A percentile compares a stretch with the other conserved stretches of the same genome.
Evolutionary conservation across 2,329 filamentous ascomycete species (phyloP).

Genomic region (Alternaria rosae): DNA sequence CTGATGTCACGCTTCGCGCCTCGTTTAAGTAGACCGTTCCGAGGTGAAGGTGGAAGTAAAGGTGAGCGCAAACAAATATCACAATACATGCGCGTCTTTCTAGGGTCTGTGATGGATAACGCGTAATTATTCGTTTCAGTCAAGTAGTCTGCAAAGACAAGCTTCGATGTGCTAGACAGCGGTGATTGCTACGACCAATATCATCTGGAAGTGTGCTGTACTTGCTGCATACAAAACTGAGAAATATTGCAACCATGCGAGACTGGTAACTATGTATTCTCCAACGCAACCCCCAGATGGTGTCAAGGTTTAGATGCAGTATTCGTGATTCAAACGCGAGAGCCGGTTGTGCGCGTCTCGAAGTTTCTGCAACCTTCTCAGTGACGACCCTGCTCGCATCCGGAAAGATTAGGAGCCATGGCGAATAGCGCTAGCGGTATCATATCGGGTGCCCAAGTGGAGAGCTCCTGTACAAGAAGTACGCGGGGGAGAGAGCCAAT

Average conservation of each 20-base stretch:
- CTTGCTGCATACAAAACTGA: not conserved
- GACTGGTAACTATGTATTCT: not conserved
- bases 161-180: not conserved
- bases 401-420: conserved; percentile 26
- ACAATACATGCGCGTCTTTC: not conserved
- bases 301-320: not conserved
- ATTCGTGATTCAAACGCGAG: conserved; percentile 31
- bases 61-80: not conserved
- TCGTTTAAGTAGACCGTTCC: not conserved
- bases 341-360: conserved; percentile 33
- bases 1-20: not conserved
- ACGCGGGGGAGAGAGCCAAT: not conserved
- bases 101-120: too few relatives aligned
- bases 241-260: not conserved
- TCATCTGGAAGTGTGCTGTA: not conserved
- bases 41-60: not conserved
- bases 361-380: conserved; percentile 36
- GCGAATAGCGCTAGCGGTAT: conserved; percentile 36
- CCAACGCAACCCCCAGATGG: not conserved
- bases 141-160: not conserved
- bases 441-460: conserved; percentile 31
- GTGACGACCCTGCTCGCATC: conserved; percentile 33
- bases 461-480: not conserved
- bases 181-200: not conserved
- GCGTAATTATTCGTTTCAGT: not conserved